phyloP scores from a whole-genome alignment of 176 grass and related monocot genomes.

The Oryza glaberrima region DNA sequence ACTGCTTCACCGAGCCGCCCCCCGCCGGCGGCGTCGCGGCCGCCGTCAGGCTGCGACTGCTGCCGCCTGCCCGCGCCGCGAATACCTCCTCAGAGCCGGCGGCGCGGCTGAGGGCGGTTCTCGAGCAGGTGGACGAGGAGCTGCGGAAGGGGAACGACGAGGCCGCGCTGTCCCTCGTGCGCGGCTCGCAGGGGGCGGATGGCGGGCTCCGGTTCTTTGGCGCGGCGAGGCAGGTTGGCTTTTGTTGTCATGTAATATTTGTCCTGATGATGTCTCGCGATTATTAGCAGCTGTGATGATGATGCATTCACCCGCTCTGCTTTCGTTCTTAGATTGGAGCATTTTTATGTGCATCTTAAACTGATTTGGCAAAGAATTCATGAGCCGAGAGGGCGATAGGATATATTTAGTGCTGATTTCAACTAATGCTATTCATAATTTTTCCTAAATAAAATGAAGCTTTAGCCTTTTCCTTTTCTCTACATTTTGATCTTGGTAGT shows the following conservation, averaged over 20 bases:
- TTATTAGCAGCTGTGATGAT: too few species aligned
- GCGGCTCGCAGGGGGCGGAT: conserved; percentile 46
- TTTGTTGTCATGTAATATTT: not conserved
- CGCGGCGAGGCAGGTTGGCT: conserved; percentile 47
- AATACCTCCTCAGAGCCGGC: conserved; percentile 38
- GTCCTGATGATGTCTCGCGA: not conserved
- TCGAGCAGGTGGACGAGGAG: conserved; percentile 68
- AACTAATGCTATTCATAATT: too few species aligned
- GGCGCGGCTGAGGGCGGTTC: conserved; percentile 29
- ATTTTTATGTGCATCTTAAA: not conserved
- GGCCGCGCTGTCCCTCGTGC: conserved; percentile 64
- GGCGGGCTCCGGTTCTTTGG: conserved; percentile 63
- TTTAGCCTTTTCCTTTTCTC: conserved; percentile 5
- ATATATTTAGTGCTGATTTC: not conserved
- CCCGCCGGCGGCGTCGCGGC: not conserved
- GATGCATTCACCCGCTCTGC: not conserved
- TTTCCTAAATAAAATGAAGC: not conserved
- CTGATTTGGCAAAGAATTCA: not conserved
- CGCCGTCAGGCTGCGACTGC: conserved; percentile 7
- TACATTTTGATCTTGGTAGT: not conserved
- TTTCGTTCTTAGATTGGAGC: not conserved
- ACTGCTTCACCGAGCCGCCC: not conserved
- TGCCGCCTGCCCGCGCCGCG: conserved; percentile 28
- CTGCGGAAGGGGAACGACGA: conserved; percentile 64
- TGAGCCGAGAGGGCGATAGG: not conserved